Evolutionary conservation across 2,329 filamentous ascomycete species (phyloP).

Genomic region (Fusarium begoniae): DNA sequence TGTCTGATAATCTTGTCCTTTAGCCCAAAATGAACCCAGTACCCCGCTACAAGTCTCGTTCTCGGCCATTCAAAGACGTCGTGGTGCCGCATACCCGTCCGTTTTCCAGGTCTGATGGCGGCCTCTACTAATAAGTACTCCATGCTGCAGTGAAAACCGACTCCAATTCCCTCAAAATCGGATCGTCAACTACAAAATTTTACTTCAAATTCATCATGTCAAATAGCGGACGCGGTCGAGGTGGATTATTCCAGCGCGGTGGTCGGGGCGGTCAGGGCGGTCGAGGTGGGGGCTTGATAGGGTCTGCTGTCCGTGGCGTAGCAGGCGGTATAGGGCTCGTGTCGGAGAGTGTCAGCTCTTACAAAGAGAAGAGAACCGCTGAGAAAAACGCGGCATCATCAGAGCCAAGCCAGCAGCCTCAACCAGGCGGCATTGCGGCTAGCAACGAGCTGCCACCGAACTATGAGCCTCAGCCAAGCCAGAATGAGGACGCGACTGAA

Average conservation of each 20-base stretch:
- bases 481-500: neutral
- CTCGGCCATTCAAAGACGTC: neutral
- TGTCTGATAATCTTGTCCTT: neutral
- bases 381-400: neutral
- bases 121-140: neutral
- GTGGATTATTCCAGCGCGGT: neutral
- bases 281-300: neutral
- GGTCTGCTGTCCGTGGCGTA: constrained; percentile 10
- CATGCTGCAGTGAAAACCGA: neutral
- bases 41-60: neutral
- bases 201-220: neutral
- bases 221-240: neutral
- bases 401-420: neutral
- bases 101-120: neutral
- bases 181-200: neutral
- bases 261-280: neutral
- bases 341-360: constrained; percentile 12
- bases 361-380: constrained; percentile 6
- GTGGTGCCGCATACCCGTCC: constrained; percentile 7
- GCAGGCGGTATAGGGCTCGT: constrained; percentile 14
- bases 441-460: neutral
- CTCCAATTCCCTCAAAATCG: neutral
- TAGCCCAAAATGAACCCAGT: neutral
- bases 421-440: neutral
- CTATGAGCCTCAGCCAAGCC: neutral